Evolutionary conservation across 345 rosid species (phyloP).

Genomic region (Populus simonii): DNA sequence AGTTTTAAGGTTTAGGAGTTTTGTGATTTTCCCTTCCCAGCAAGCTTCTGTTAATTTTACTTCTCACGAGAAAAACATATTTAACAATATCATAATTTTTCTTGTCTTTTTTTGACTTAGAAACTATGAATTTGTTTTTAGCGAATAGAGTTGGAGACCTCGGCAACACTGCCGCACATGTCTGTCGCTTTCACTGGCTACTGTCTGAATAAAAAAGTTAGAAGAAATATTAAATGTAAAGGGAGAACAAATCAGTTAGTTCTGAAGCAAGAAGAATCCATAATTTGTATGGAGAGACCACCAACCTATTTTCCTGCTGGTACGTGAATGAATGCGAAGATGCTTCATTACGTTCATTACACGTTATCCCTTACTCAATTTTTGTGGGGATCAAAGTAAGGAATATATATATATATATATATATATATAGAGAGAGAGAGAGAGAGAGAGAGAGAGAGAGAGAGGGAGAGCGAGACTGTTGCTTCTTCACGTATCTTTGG

Average conservation of each 20-base stretch:
- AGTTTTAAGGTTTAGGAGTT: too few species aligned
- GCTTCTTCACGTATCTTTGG: too few species aligned
- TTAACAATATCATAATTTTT: not conserved
- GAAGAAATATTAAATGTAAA: not conserved
- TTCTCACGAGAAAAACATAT: not conserved
- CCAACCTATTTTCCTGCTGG: conserved; percentile 22
- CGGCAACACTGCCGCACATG: conserved; percentile 36
- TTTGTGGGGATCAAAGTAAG: not conserved
- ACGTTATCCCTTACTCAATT: not conserved
- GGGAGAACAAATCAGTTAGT: not conserved
- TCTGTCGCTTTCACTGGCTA: conserved; percentile 36
- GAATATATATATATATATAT: too few species aligned
- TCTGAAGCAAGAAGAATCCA: conserved; percentile 5
- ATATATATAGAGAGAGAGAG: too few species aligned
- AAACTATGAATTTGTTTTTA: not conserved
- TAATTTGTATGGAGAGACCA: not conserved
- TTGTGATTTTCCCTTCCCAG: too few species aligned
- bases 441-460: too few species aligned
- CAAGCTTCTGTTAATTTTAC: not conserved
- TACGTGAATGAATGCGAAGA: conserved; percentile 10
- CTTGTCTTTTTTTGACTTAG: not conserved
- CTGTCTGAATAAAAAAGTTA: conserved; percentile 5
- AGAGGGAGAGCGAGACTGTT: too few species aligned
- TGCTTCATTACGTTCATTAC: not conserved
- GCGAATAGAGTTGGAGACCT: not conserved